Evolutionary conservation across 148 eudicot species (phyloP).

Genomic region (Amaranthus hypochondriacus): DNA sequence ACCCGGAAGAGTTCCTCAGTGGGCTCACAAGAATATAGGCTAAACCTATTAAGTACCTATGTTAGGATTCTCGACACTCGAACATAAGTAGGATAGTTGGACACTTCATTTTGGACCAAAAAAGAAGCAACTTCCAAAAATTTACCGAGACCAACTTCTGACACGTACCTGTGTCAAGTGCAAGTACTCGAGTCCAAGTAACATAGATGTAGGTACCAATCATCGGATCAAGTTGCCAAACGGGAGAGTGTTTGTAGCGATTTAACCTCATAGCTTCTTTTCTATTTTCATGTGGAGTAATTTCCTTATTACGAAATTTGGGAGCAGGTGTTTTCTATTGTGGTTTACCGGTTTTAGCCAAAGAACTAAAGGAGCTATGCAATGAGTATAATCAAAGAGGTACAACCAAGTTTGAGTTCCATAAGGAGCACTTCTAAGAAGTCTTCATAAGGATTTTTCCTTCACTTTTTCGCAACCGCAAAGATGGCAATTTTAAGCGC

Average conservation of each 20-base stretch:
- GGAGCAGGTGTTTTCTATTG: slow-evolving; percentile 91
- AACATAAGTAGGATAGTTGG: no score
- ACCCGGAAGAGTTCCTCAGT: background rate
- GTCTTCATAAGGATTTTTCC: slow-evolving; percentile 7
- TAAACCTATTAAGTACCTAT: background rate
- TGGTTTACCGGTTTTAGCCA: slow-evolving; percentile 68
- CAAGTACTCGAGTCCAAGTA: no score
- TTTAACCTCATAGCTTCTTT: slow-evolving; percentile 6
- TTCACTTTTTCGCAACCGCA: slow-evolving; percentile 2
- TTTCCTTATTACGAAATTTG: slow-evolving; percentile 13
- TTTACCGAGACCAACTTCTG: no score
- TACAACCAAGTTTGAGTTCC: slow-evolving; percentile 82
- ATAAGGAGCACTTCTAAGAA: slow-evolving; percentile 79
- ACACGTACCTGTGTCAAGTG: no score
- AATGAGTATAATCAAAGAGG: slow-evolving; percentile 82
- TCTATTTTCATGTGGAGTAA: background rate
- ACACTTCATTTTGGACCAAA: no score
- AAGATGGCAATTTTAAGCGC: slow-evolving; percentile 7
- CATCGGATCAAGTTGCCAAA: background rate
- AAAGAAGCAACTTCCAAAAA: no score
- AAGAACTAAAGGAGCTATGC: slow-evolving; percentile 66
- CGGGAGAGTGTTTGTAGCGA: background rate
- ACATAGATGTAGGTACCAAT: background rate
- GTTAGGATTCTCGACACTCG: no score
- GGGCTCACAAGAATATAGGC: background rate